Evolutionary conservation across 176 grass and related monocot species (phyloP).

Genomic region (Phoenix dactylifera): DNA sequence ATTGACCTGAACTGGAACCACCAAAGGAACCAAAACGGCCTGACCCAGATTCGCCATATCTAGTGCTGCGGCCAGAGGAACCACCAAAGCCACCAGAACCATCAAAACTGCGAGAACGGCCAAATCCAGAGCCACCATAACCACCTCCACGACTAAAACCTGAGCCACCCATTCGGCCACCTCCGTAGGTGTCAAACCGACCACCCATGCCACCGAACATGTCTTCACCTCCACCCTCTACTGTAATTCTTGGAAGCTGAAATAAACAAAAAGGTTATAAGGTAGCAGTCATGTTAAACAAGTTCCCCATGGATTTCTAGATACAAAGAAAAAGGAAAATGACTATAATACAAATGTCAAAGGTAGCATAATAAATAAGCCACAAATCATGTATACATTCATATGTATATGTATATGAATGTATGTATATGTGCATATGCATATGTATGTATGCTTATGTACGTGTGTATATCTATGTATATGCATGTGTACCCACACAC

Average conservation of each 20-base stretch:
- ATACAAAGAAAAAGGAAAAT: too few relatives aligned
- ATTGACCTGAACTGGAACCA: background rate
- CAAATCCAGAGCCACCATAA: conserved; percentile 29
- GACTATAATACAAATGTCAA: too few relatives aligned
- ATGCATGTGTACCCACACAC: too few relatives aligned
- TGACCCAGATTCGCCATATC: conserved; percentile 28
- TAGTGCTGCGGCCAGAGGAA: conserved; percentile 16
- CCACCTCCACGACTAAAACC: conserved; percentile 25
- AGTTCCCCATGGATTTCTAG: background rate
- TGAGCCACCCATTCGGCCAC: conserved; percentile 33
- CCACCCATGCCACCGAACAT: conserved; percentile 49
- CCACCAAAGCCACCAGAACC: conserved; percentile 25
- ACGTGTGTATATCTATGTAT: too few relatives aligned
- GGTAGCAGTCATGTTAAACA: background rate
- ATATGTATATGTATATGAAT: too few relatives aligned
- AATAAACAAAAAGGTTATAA: conserved; percentile 10
- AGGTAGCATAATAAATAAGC: too few relatives aligned
- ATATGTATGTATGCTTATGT: too few relatives aligned
- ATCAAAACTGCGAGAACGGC: conserved; percentile 10
- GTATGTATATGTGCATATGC: too few relatives aligned
- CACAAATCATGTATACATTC: too few relatives aligned
- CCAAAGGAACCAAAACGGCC: conserved; percentile 22
- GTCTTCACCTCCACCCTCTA: conserved; percentile 37
- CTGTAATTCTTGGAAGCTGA: conserved; percentile 71
- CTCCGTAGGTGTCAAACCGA: conserved; percentile 32